These are phyloP conservation scores for Diplocarpon mali DNA, from an alignment of 2,329 filamentous ascomycete genomes.

Conservation along the genomic window DNA sequence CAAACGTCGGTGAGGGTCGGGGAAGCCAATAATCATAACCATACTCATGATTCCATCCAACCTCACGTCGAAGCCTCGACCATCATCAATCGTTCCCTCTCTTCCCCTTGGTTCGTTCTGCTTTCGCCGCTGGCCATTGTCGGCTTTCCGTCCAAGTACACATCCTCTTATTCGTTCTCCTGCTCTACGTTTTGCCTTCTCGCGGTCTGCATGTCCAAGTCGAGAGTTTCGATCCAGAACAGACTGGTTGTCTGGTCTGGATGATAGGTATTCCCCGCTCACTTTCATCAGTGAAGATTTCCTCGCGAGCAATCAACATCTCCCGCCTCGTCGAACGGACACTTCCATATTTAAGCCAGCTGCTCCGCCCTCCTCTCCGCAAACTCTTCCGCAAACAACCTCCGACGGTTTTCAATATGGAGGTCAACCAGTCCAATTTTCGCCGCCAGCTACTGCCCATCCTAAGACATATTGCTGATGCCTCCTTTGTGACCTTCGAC, in stretches of 20 bases:
- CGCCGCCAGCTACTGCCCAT: slow-evolving; percentile 42
- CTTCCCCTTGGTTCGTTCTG: no score
- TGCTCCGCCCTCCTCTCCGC: background rate
- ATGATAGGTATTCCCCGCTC: background rate
- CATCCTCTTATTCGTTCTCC: no score
- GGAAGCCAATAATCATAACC: no score
- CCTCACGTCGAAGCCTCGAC: no score
- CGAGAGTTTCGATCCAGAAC: no score
- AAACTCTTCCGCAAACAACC: background rate
- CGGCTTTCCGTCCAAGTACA: no score
- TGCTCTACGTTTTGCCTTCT: no score
- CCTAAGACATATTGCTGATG: slow-evolving; percentile 44
- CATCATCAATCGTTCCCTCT: no score
- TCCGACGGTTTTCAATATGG: slow-evolving; percentile 33
- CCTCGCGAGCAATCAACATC: background rate
- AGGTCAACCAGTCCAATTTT: slow-evolving; percentile 39
- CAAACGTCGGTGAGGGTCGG: no score
- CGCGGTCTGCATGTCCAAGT: no score
- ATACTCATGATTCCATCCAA: no score
- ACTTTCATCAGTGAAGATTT: background rate
- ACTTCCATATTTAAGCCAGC: background rate
- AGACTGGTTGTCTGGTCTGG: background rate
- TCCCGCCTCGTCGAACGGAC: background rate
- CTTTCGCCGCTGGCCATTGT: no score
- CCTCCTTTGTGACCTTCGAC: slow-evolving; percentile 53